Evolutionary conservation across 768 basidiomycete genomes (phyloP), one percentile per base, ranked within the genome.

Genomic region (Hygrophorus pudorinus): DNA sequence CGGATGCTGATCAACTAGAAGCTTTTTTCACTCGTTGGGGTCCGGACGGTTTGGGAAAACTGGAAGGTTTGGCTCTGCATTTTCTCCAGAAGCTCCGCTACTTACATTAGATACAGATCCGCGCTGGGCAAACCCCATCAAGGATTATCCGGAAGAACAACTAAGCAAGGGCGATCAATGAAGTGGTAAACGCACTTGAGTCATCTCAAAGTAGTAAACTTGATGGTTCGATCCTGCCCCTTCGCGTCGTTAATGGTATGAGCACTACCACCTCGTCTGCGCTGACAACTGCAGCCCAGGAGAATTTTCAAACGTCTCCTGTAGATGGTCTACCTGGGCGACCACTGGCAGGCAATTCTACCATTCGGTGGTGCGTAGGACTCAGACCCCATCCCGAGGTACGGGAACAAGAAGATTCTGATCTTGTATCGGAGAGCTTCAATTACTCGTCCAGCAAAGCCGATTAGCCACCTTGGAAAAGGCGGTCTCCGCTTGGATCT

Each of bases 381-480:
- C 73, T 86, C 44, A 63, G 71, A 55, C 65, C 73, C 18, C 84
- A 88, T 59, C 71, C 73, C 14, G 80, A 87, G 62, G 61, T 72
- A 33, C 72, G 75, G 48, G 80, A 80, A 50, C 70, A 69, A 50
- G n/a, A n/a, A n/a, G 75, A 80, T 50, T 65, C 66, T 44, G 56
- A 60, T 41, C 49, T 60, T 36, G 49, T 58, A 37, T 45, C 56
- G 49, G 64, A 66, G 45, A 58, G 53, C 42, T 52, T 50, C 53
- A 57, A 61, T 51, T 44, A 59, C 51, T 54, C 65, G 65, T 37
- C 72, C 72, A 47, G 70, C 65, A 52, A 73, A 72, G 60, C 65
- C 72, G 42, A 83, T 97, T 56, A 78, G 73, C 81, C 34, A 96
- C 94, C 24, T 71, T 97, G 57, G 93, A 99, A 63, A 92, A 86